Evolutionary conservation across 2,329 filamentous ascomycete species (phyloP).

Genomic region (Cladophialophora chaetospira): DNA sequence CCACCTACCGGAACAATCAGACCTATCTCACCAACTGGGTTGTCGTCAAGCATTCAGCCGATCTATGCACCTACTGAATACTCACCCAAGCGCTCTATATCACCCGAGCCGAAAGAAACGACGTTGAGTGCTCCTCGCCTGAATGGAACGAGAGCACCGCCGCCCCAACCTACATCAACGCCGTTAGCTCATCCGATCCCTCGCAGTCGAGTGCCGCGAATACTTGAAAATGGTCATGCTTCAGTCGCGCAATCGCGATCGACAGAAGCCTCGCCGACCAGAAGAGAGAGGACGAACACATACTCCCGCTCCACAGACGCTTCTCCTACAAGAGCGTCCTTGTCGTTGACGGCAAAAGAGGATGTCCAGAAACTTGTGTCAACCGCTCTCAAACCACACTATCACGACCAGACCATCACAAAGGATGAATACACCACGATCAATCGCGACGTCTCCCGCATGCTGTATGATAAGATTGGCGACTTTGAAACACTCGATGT

Average conservation of each 20-base stretch:
- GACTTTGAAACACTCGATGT: slow-evolving; percentile 63
- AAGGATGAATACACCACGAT: slow-evolving; percentile 91
- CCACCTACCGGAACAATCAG: slow-evolving; percentile 48
- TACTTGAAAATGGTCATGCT: slow-evolving; percentile 33
- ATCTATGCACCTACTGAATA: slow-evolving; percentile 75
- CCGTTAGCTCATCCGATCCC: slow-evolving; percentile 30
- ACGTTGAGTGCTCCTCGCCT: slow-evolving; percentile 4
- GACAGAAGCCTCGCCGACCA: slow-evolving; percentile 67
- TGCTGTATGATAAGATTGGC: slow-evolving; percentile 72
- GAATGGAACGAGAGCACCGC: slow-evolving; percentile 9
- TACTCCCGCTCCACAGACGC: slow-evolving; percentile 58
- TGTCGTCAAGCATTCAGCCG: slow-evolving; percentile 73
- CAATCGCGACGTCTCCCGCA: slow-evolving; percentile 84
- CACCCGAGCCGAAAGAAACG: slow-evolving; percentile 33
- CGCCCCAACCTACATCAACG: slow-evolving; percentile 1
- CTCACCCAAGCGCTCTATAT: slow-evolving; percentile 62
- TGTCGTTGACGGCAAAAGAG: slow-evolving; percentile 82
- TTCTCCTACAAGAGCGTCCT: slow-evolving; percentile 66
- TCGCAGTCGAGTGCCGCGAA: slow-evolving; percentile 27
- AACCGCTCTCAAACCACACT: slow-evolving; percentile 77
- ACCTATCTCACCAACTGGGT: slow-evolving; percentile 66
- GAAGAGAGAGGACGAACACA: slow-evolving; percentile 36
- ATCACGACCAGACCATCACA: slow-evolving; percentile 74
- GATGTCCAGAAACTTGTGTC: slow-evolving; percentile 89
- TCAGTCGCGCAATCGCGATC: slow-evolving; percentile 54